phyloP scores from a whole-genome alignment of 2,329 filamentous ascomycete species.

The Aureobasidium mangrovei region DNA sequence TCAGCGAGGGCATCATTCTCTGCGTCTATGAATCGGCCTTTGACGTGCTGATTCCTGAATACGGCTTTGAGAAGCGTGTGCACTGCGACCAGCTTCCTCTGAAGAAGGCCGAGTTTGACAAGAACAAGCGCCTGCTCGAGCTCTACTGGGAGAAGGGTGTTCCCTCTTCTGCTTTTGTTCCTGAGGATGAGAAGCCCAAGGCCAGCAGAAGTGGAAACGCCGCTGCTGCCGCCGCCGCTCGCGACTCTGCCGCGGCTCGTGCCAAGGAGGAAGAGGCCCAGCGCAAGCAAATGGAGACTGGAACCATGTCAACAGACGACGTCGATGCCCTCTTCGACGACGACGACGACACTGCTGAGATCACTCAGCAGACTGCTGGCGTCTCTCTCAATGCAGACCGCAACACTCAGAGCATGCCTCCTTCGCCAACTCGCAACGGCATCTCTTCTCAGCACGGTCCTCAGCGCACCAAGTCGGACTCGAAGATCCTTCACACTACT shows the following conservation, averaged over 20 bases:
- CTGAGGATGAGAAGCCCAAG: slow-evolving; percentile 93
- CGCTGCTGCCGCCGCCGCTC: slow-evolving; percentile 69
- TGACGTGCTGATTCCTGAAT: slow-evolving; percentile 94
- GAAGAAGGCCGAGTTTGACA: slow-evolving; percentile 98
- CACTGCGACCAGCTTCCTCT: slow-evolving; percentile 96
- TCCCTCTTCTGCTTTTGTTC: slow-evolving; percentile 88
- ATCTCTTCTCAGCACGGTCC: slow-evolving; percentile 57
- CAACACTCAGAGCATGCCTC: slow-evolving; percentile 89
- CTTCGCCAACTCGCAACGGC: slow-evolving; percentile 73
- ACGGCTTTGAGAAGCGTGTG: slow-evolving; percentile 97
- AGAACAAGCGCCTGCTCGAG: slow-evolving; percentile 88
- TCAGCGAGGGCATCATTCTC: slow-evolving; percentile 90
- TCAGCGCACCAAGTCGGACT: slow-evolving; percentile 86
- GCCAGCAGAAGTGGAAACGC: slow-evolving; percentile 60
- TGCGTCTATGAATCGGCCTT: slow-evolving; percentile 98
- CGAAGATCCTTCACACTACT: slow-evolving; percentile 71
- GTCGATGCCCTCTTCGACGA: slow-evolving; percentile 95
- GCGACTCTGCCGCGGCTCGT: slow-evolving; percentile 69
- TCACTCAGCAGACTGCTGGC: slow-evolving; percentile 77
- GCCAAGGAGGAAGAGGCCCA: slow-evolving; percentile 86
- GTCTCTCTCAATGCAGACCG: slow-evolving; percentile 76
- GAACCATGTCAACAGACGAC: slow-evolving; percentile 86
- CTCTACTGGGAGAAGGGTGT: slow-evolving; percentile 99
- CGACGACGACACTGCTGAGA: slow-evolving; percentile 78
- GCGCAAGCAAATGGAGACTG: slow-evolving; percentile 88